phyloP scores from a whole-genome alignment of 2,329 filamentous ascomycete species.

The Ophiobolus disseminans region DNA sequence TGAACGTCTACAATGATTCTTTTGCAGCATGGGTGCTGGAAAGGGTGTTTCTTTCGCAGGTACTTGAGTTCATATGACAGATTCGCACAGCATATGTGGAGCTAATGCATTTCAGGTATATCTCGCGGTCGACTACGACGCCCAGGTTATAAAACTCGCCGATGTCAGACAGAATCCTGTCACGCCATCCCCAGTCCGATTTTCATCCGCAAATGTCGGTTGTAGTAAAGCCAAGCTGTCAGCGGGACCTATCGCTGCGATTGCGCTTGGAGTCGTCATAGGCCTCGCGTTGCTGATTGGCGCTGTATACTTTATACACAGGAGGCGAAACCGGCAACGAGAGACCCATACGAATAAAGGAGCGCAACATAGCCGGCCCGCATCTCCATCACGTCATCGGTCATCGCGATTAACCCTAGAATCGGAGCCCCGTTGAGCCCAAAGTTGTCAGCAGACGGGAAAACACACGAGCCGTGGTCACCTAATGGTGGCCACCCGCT shows the following conservation, averaged over 20 bases:
- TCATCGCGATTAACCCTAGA: neutral
- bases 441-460: neutral
- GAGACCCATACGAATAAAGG: neutral
- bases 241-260: constrained; percentile 1
- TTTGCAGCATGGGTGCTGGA: constrained; percentile 1
- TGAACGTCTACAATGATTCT: neutral
- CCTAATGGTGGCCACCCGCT: neutral
- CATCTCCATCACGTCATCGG: neutral
- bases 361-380: neutral
- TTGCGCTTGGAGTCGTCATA: neutral
- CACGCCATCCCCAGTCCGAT: constrained; percentile 1
- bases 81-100: neutral
- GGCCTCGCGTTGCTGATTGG: neutral
- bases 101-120: constrained; percentile 1
- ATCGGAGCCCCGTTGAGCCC: neutral
- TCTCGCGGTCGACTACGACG: constrained; percentile 4
- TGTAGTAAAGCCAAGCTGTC: neutral
- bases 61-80: neutral
- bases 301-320: neutral
- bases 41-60: constrained; percentile 1
- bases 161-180: neutral
- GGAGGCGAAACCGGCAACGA: neutral
- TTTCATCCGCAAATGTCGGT: neutral
- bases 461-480: constrained; percentile 1
- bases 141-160: neutral